Base-by-base conservation (phyloP, 805 yeast species). In the Nakazawaea pomicola region DNA sequence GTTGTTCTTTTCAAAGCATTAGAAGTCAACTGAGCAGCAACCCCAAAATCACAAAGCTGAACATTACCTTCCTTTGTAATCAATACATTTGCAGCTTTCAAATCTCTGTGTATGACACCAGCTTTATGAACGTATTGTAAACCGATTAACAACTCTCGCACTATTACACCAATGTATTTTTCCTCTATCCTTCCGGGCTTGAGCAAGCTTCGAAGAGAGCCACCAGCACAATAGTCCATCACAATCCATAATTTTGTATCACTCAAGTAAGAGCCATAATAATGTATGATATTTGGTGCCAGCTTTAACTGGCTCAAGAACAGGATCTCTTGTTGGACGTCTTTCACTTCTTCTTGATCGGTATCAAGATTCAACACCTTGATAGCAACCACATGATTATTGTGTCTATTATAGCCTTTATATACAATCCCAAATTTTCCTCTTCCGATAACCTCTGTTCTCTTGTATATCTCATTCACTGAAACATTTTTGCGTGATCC, bases 141-240 rank as follows among this genome's bases (percentile, higher is more conserved):
- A 0, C 95, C 98, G 7, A 78, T 55, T 31, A 90, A 65, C 30
- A 88, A 60, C 56, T 93, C 99, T 39, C 98, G 70, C 45, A 84
- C 76, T 7, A 93, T 78, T n/a, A 95, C 82, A 14, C 90, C 83
- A 28, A 85, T 78, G 56, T 84, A 82, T 53, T 72, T 72, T 55
- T 93, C 99, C 46, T 89, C 96, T 29, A 95, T 72, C 28, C 76
- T 77, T 0, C 99, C 99, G 0, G 97, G 89, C 53, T 81, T 77
- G 44, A 91, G 62, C 34, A 93, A 65, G 2, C 96, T 86, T 47
- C 99, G 72, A 42, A 87, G 76, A 1, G 95, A 84, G 0, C 99
- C 99, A 12, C 99, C 99, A 1, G 95, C 93, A 61, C 98, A 91
- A 55, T 85, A 78, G 56, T 93, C 99, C 97, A 93, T 93, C 44